Conservation (phyloP, 441 rosid genomes). For the Populus hybrid region DNA sequence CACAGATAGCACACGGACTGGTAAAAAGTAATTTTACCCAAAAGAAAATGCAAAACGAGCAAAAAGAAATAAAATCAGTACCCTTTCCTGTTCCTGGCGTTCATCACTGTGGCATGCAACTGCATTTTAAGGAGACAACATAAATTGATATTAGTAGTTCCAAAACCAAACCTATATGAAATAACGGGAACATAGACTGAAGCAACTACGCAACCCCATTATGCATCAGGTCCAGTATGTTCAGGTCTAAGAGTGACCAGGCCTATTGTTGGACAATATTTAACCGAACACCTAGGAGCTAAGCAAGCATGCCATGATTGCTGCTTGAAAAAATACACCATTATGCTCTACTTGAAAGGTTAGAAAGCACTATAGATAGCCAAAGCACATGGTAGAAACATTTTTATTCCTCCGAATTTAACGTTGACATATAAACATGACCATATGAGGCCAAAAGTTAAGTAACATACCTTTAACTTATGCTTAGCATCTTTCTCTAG, state of each 20-base stretch:
- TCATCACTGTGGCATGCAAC: conserved; percentile 91
- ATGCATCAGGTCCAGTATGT: background rate
- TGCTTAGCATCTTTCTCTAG: conserved; percentile 65
- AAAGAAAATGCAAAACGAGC: background rate
- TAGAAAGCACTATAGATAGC: too few relatives aligned
- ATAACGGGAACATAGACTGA: background rate
- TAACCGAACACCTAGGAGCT: background rate
- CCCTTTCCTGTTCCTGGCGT: conserved; percentile 66
- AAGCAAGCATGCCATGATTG: too few relatives aligned
- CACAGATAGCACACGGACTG: too few relatives aligned
- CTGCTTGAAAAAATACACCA: too few relatives aligned
- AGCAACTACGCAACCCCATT: background rate
- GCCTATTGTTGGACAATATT: too few relatives aligned
- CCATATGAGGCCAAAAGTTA: background rate
- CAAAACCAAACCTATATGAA: background rate
- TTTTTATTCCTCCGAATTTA: too few relatives aligned
- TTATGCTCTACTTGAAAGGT: too few relatives aligned
- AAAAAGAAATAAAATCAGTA: conserved; percentile 8
- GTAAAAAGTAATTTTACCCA: too few relatives aligned
- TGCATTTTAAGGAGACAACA: conserved; percentile 35
- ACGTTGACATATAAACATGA: too few relatives aligned
- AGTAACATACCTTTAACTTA: conserved; percentile 54
- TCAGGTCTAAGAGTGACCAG: background rate
- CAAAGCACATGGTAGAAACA: too few relatives aligned
- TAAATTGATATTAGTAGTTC: background rate